Percentiles rank a stretch among this genome's conserved stretches.
phyloP scores from a whole-genome alignment of 768 basidiomycete genomes.

The Pleurotus tuoliensis region DNA sequence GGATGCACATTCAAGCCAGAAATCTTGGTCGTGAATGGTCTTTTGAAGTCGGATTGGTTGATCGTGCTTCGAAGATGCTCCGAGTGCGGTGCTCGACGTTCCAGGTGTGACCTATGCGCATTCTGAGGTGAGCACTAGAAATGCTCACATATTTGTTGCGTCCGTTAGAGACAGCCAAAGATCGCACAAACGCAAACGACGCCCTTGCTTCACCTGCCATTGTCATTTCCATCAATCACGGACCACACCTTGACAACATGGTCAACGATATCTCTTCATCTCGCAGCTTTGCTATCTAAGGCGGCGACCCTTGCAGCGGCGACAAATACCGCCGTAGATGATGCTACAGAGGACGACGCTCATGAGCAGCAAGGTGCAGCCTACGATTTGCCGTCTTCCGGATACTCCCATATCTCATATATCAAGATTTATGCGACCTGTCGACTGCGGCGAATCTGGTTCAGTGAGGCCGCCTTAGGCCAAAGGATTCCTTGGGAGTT shows the following conservation, averaged over 20 bases:
- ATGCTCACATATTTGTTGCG: neutral
- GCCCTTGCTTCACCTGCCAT: conserved; percentile 68
- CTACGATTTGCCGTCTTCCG: conserved; percentile 41
- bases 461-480: conserved; percentile 50
- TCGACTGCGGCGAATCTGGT: conserved; percentile 74
- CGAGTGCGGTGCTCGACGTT: conserved; percentile 72
- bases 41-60: conserved; percentile 72
- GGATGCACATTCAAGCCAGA: conserved; percentile 75
- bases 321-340: conserved; percentile 18
- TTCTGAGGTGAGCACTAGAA: neutral
- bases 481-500: conserved; percentile 73
- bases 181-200: conserved; percentile 35
- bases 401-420: conserved; percentile 65
- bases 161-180: conserved; percentile 47
- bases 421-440: conserved; percentile 78
- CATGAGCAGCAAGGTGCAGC: conserved; percentile 14
- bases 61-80: conserved; percentile 56
- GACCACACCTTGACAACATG: conserved; percentile 63
- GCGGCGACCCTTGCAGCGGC: conserved; percentile 49
- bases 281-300: conserved; percentile 55
- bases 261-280: conserved; percentile 60
- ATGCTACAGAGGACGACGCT: conserved; percentile 12
- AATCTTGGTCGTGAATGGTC: conserved; percentile 67
- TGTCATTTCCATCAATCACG: conserved; percentile 56
- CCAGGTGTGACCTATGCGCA: conserved; percentile 48